phyloP scores from a whole-genome alignment of 495 filamentous ascomycete species.

The Aspergillus nidulans region DNA sequence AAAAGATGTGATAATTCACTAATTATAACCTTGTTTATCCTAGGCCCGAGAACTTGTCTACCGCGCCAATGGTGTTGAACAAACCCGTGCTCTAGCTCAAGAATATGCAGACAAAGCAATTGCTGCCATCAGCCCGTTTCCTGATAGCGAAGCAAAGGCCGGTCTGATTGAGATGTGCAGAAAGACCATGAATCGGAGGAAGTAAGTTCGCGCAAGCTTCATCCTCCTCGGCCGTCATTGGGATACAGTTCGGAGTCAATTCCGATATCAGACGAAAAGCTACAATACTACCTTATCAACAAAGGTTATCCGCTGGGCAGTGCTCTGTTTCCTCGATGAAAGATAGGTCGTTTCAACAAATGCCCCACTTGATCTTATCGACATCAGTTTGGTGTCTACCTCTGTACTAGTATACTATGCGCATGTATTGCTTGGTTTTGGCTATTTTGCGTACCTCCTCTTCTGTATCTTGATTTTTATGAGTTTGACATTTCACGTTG shows the following conservation, averaged over 20 bases:
- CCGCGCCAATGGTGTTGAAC: slow-evolving; percentile 78
- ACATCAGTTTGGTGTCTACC: background rate
- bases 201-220: slow-evolving; percentile 39
- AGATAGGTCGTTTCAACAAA: background rate
- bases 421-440: background rate
- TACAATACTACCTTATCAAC: background rate
- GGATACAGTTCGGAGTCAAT: background rate
- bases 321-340: background rate
- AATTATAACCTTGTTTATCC: background rate
- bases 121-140: slow-evolving; percentile 72
- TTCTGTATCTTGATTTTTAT: background rate
- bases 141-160: slow-evolving; percentile 85
- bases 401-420: background rate
- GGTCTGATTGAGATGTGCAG: slow-evolving; percentile 89
- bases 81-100: slow-evolving; percentile 82
- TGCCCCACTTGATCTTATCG: background rate
- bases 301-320: background rate
- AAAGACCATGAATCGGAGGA: slow-evolving; percentile 84
- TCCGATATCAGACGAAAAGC: background rate
- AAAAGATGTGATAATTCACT: background rate
- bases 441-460: background rate
- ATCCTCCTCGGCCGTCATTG: background rate
- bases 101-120: slow-evolving; percentile 89
- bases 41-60: slow-evolving; percentile 83
- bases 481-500: background rate